phyloP scores from a whole-genome alignment of 225 moss, liverwort and hornwort genomes.

The Antitrichia curtipendula region DNA sequence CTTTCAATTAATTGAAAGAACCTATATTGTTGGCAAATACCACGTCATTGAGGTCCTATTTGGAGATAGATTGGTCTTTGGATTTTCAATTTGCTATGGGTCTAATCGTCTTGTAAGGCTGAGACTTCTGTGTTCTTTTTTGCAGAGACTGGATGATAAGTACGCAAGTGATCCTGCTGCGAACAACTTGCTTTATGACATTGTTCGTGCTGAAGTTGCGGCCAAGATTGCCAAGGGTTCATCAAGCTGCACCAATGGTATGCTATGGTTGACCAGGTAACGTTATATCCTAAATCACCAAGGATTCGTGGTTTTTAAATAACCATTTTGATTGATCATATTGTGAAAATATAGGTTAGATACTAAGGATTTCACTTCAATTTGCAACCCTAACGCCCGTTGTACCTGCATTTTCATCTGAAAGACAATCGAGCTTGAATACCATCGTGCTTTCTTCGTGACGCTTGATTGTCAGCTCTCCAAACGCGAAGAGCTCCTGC shows the following conservation, averaged over 20 bases:
- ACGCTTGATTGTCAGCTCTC: too few relatives aligned
- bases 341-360: background rate
- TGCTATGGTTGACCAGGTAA: conserved; percentile 92
- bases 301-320: background rate
- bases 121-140: background rate
- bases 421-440: too few relatives aligned
- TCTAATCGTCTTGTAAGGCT: background rate
- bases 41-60: background rate
- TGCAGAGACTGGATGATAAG: conserved; percentile 65
- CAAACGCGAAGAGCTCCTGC: too few relatives aligned
- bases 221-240: conserved; percentile 74
- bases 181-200: conserved; percentile 43
- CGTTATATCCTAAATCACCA: background rate
- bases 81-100: background rate
- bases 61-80: background rate
- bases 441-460: too few relatives aligned
- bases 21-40: background rate
- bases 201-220: conserved; percentile 68
- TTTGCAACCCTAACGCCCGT: too few relatives aligned
- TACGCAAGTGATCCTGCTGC: conserved; percentile 60
- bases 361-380: too few relatives aligned
- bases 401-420: too few relatives aligned
- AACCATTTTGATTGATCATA: background rate
- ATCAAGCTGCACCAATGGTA: conserved; percentile 81
- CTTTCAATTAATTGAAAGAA: background rate